Evolutionary conservation across 1,139 yeast species (phyloP), one percentile per base, ranked within the genome.

Genomic region (Wickerhamomyces sp.): DNA sequence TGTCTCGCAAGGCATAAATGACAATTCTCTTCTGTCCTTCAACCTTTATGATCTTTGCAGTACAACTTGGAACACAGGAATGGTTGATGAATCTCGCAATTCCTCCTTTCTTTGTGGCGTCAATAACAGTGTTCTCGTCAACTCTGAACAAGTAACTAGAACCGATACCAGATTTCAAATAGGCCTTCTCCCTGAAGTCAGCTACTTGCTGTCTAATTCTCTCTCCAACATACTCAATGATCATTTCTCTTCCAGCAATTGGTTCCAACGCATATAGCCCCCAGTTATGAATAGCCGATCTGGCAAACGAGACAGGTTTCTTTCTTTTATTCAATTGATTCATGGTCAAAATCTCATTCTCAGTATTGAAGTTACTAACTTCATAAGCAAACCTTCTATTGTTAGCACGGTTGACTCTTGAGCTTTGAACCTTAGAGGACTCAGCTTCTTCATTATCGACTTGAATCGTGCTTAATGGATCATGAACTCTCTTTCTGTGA

Each of bases 211-310:
- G 97, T 49, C 99, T 74, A 34, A 94, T 83, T 48, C 95, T 78
- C 59, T 93, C 99, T 33, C 99, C 99, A n/a, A 93, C 98, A 59
- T 93, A 93, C 64, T 94, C 99, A 50, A 94, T 93, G 58, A 93
- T 91, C 97, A 93, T 93, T 65, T 93, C 99, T 55, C 84, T 86
- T 1, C 95, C 94, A 13, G 90, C 87, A 59, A 93, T 93, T 1
- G 95, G 95, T 60, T 93, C 98, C 60, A 88, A 71, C 0, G 99
- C 99, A 66, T 90, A 93, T 41, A 93, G 68, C 0, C 99, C 99
- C 99, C 99, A 93, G 60, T 93, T 90, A 63, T 94, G 99, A 58
- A 93, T 93, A 0, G 97, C 95, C 1, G 98, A 90, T 46, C 99
- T 72, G 0, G 98, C 97, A 72, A 91, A 91, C 15, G 94, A 85